Percentiles rank a stretch among this genome's conserved stretches.
phyloP scores from a whole-genome alignment of 148 eudicot genomes.

The Euryodendron excelsum region DNA sequence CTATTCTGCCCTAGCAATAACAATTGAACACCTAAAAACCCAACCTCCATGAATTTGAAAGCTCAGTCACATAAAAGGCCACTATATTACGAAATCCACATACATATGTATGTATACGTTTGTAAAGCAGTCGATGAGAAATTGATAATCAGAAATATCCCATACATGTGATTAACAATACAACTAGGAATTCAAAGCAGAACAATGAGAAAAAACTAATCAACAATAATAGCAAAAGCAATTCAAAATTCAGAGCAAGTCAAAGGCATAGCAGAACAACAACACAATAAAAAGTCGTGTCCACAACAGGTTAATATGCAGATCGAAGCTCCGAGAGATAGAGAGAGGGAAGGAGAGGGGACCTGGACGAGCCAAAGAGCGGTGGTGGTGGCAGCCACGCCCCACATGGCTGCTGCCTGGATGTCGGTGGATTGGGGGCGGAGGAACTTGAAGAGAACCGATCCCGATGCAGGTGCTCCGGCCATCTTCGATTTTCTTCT shows the following conservation, averaged over 20 bases:
- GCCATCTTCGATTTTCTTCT: slow-evolving; percentile 4
- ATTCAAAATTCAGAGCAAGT: not conserved
- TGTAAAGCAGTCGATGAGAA: not conserved
- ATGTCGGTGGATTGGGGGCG: slow-evolving; percentile 45
- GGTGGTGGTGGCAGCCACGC: slow-evolving; percentile 56
- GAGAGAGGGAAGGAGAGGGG: not conserved
- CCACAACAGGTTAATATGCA: not conserved
- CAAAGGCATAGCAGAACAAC: not conserved
- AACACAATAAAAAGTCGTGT: not conserved
- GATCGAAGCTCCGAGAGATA: not conserved
- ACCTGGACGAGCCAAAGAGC: slow-evolving; percentile 67
- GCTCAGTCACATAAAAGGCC: too few relatives aligned
- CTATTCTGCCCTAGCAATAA: not conserved
- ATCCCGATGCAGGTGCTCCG: slow-evolving; percentile 22
- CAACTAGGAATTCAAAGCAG: not conserved
- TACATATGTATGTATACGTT: not conserved
- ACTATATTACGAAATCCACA: too few relatives aligned
- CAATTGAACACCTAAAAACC: not conserved
- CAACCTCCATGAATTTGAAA: too few relatives aligned
- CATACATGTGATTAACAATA: not conserved
- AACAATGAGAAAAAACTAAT: not conserved
- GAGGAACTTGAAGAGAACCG: slow-evolving; percentile 37
- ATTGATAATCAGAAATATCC: not conserved
- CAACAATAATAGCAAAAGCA: not conserved
- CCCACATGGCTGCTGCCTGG: slow-evolving; percentile 75